phyloP scores from a whole-genome alignment of 768 basidiomycete species.

The Lactarius hatsudake region DNA sequence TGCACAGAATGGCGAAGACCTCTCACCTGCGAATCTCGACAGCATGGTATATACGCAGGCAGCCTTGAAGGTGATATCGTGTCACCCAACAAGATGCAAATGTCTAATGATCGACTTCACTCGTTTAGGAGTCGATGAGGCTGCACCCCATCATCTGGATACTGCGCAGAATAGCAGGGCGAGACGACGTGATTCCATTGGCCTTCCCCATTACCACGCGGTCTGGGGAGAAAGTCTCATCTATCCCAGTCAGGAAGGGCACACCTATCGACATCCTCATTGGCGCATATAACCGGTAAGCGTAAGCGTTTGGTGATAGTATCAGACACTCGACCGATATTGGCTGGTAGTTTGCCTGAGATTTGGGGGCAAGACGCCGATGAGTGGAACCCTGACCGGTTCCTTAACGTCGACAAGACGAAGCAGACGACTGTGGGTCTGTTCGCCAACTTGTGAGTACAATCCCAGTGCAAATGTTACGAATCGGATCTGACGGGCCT shows the following conservation, averaged over 20 bases:
- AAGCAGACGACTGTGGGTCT: constrained; percentile 22
- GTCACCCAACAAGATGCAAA: background rate
- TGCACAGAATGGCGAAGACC: constrained; percentile 2
- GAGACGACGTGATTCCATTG: constrained; percentile 25
- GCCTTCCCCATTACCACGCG: constrained; percentile 19
- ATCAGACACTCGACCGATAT: background rate
- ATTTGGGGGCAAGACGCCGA: constrained; percentile 26
- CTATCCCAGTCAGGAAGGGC: constrained; percentile 25
- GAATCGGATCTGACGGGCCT: background rate
- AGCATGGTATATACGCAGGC: constrained; percentile 22
- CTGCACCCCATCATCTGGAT: constrained; percentile 23
- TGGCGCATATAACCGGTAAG: constrained; percentile 23
- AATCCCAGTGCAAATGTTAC: background rate
- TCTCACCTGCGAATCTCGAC: constrained; percentile 17
- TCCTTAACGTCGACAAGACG: constrained; percentile 21
- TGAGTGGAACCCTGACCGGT: constrained; percentile 26
- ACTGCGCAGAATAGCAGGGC: constrained; percentile 14
- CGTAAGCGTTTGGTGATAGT: background rate
- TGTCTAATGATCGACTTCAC: background rate
- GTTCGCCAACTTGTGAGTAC: constrained; percentile 26
- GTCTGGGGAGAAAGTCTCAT: constrained; percentile 21
- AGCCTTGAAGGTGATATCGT: constrained; percentile 19
- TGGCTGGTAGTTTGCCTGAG: constrained; percentile 15
- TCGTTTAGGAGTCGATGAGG: constrained; percentile 23
- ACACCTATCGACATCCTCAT: constrained; percentile 22